Percentiles rank a stretch among this genome's conserved stretches.
Conservation (phyloP, 2,329 filamentous ascomycete genomes). For the Cytospora chrysosperma region DNA sequence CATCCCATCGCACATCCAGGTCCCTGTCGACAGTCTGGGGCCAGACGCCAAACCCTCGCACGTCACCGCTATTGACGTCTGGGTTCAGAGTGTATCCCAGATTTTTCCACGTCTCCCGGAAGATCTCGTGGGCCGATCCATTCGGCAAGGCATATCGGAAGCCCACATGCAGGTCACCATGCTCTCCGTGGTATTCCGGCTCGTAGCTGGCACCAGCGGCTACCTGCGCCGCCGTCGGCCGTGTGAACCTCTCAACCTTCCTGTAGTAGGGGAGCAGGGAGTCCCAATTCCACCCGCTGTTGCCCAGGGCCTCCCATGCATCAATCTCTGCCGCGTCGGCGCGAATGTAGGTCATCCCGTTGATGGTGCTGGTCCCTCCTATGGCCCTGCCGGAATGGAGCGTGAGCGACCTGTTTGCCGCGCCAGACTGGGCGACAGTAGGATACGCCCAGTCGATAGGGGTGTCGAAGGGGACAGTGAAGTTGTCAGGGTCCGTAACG, state of each 20-base stretch:
- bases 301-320: constrained; percentile 44
- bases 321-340: constrained; percentile 42
- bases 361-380: constrained; percentile 36
- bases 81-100: constrained; percentile 35
- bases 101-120: constrained; percentile 34
- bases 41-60: constrained; percentile 38
- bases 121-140: constrained; percentile 31
- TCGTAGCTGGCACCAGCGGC: constrained; percentile 38
- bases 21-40: constrained; percentile 42
- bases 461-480: constrained; percentile 12
- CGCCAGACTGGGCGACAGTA: constrained; percentile 12
- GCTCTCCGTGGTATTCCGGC: constrained; percentile 35
- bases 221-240: constrained; percentile 36
- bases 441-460: constrained; percentile 25
- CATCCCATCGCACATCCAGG: constrained; percentile 39
- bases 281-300: constrained; percentile 46
- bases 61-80: constrained; percentile 41
- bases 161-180: constrained; percentile 38
- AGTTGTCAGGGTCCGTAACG: constrained; percentile 22
- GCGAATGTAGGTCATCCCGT: constrained; percentile 42
- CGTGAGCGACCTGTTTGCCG: constrained; percentile 1
- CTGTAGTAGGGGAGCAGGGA: constrained; percentile 47
- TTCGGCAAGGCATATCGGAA: constrained; percentile 38
- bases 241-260: constrained; percentile 39
- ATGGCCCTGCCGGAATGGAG: constrained; percentile 28